phyloP scores from a whole-genome alignment of 1,284 basidiomycete genomes.

The Ganoderma boninense region DNA sequence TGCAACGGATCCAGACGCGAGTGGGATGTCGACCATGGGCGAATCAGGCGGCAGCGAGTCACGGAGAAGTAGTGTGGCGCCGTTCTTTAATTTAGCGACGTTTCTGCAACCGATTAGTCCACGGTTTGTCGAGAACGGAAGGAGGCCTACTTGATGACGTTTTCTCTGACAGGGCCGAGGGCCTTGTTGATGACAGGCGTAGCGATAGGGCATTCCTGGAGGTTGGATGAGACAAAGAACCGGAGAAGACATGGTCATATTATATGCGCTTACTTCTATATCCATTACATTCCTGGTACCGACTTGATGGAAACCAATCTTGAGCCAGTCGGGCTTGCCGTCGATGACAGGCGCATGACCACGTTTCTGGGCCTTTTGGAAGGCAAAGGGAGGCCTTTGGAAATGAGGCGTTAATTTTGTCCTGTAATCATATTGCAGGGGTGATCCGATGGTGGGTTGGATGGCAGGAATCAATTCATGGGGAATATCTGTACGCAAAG shows the following conservation, averaged over 20 bases:
- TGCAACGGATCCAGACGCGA: conserved; percentile 10
- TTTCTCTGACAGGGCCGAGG: conserved; percentile 67
- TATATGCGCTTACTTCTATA: conserved; percentile 78
- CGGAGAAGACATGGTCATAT: neutral
- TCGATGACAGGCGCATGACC: conserved; percentile 37
- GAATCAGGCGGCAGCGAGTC: conserved; percentile 71
- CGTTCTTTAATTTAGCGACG: conserved; percentile 85
- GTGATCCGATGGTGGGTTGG: conserved; percentile 84
- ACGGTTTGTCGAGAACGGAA: neutral
- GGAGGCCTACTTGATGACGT: conserved; percentile 70
- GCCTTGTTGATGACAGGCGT: conserved; percentile 84
- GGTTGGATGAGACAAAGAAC: neutral
- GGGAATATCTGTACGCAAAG: conserved; percentile 57
- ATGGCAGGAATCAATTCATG: conserved; percentile 70
- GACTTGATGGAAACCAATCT: conserved; percentile 91
- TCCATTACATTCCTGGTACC: conserved; percentile 86
- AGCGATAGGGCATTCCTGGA: conserved; percentile 92
- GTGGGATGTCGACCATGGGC: neutral
- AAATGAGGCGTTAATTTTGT: conserved; percentile 99
- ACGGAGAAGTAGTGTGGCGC: conserved; percentile 91
- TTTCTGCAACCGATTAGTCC: conserved; percentile 57
- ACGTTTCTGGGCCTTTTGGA: conserved; percentile 44
- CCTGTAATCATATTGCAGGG: conserved; percentile 90
- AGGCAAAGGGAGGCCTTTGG: conserved; percentile 75
- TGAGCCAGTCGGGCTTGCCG: conserved; percentile 67